phyloP scores from a whole-genome alignment of 2,329 filamentous ascomycete genomes.

The Pezicula radicicola region DNA sequence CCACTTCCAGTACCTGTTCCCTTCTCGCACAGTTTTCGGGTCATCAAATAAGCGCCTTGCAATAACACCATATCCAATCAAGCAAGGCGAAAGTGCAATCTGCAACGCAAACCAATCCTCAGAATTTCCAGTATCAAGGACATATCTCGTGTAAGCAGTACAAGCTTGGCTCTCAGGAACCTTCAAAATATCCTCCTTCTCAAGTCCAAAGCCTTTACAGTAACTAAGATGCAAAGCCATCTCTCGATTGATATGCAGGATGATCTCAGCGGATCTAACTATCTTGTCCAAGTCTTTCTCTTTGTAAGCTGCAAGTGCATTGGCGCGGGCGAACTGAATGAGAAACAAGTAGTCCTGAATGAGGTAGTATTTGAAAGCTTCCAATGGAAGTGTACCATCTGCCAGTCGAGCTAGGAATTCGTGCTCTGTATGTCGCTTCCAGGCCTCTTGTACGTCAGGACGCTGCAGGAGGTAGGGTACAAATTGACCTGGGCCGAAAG shows the following conservation, averaged over 20 bases:
- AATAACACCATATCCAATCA: constrained; percentile 81
- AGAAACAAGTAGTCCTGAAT: constrained; percentile 81
- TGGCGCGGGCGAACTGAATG: constrained; percentile 82
- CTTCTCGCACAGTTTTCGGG: constrained; percentile 51
- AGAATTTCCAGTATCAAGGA: constrained; percentile 82
- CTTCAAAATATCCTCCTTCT: constrained; percentile 64
- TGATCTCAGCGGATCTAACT: constrained; percentile 59
- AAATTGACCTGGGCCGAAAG: constrained; percentile 71
- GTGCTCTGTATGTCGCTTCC: constrained; percentile 74
- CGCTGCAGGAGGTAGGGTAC: constrained; percentile 75
- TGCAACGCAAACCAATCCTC: constrained; percentile 85
- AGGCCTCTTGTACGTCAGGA: constrained; percentile 65
- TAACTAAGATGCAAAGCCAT: constrained; percentile 77
- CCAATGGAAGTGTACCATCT: constrained; percentile 65
- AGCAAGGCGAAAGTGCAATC: constrained; percentile 76
- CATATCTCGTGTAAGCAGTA: constrained; percentile 66
- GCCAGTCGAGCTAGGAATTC: constrained; percentile 76
- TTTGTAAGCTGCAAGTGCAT: constrained; percentile 81
- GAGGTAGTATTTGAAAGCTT: constrained; percentile 81
- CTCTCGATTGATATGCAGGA: constrained; percentile 72
- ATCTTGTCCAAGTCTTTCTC: constrained; percentile 71
- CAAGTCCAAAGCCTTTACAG: constrained; percentile 74
- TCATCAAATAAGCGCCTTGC: constrained; percentile 65
- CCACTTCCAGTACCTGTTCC: constrained; percentile 81
- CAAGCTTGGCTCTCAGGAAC: constrained; percentile 73